Base-by-base conservation (phyloP, 2,329 filamentous ascomycete genomes). In the Conoideocrella luteorostrata region DNA sequence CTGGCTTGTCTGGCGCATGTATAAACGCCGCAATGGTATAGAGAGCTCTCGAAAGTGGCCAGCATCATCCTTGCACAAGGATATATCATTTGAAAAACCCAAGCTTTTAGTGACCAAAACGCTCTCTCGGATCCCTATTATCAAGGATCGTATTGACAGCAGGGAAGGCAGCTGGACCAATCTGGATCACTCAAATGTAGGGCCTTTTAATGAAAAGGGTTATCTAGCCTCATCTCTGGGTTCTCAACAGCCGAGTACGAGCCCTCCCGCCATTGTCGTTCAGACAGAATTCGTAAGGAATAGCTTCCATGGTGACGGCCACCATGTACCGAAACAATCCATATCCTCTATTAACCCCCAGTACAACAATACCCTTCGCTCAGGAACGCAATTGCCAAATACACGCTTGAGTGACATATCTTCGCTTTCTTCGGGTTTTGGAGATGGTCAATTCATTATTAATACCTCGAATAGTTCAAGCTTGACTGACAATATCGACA, bases 381-480 rank as follows among this genome's bases (percentile, higher is more conserved):
- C 47, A 7, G 49, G 52, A 22, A 47, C 49, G 12, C 56, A 52
- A 29, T 34, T 34, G 17, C 24, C 59, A 3, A 67, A 70, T 24
- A 7, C 26, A 5, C 66, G 70, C 7, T 56, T 62, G 4, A 78
- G 74, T 47, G 71, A 72, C 38, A 53, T 80, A 24, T 82, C 79
- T 0, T 82, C 78, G 0, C 64, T 83, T 4, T 82, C 79, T 0
- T 83, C 80, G 0, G 79, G 78, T 6, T 82, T 82, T 48, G 79
- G 79, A 15, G 78, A 83, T 52, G 76, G 72, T 20, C 75, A 80
- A 35, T 77, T 81, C 22, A 69, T 77, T 24, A 58, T 75, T 2
- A n/a, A 33, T 18, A 26, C 20, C 4, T 17, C 38, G 17, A 44
- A 37, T n/a, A 32, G 38, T 28, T 13, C n/a, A 21, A 67, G 68